Evolutionary conservation across 306 rosid genomes (phyloP).

Genomic region (Trifolium pratense): DNA sequence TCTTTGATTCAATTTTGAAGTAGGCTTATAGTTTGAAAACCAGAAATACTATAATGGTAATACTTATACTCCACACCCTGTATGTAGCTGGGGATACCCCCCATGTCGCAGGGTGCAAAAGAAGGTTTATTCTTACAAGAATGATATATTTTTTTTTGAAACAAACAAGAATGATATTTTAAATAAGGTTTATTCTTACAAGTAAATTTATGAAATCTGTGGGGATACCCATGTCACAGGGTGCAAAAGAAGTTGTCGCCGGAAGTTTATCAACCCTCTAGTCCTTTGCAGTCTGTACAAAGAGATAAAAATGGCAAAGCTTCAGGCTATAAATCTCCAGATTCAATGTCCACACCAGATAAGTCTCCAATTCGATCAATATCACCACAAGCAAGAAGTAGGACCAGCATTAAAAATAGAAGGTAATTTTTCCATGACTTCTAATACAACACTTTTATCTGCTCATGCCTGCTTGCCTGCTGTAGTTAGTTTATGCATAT

Average conservation of each 20-base stretch:
- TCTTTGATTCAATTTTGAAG: conserved; percentile 8
- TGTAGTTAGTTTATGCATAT: conserved; percentile 21
- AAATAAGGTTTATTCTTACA: conserved; percentile 12
- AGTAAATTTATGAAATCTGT: conserved; percentile 29
- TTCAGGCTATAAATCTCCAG: conserved; percentile 43
- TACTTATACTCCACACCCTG: neutral
- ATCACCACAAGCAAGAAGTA: conserved; percentile 57
- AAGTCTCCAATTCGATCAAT: conserved; percentile 53
- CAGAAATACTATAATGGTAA: neutral
- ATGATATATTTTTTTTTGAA: no score
- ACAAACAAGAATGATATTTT: conserved; percentile 26
- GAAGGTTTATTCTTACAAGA: no score
- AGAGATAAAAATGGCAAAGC: conserved; percentile 49
- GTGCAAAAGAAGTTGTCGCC: conserved; percentile 47
- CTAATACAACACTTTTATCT: conserved; percentile 12
- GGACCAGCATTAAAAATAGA: conserved; percentile 52
- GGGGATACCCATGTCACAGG: conserved; percentile 49
- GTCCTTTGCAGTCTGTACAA: conserved; percentile 47
- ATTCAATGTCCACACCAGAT: conserved; percentile 43
- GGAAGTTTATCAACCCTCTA: conserved; percentile 45
- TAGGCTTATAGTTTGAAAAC: conserved; percentile 9
- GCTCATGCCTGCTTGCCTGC: conserved; percentile 20
- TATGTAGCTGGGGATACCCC: conserved; percentile 9
- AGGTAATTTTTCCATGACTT: conserved; percentile 53
- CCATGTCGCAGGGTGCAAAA: no score